phyloP scores from a whole-genome alignment of 164 flowering plant species.

The Umbilicus rupestris region DNA sequence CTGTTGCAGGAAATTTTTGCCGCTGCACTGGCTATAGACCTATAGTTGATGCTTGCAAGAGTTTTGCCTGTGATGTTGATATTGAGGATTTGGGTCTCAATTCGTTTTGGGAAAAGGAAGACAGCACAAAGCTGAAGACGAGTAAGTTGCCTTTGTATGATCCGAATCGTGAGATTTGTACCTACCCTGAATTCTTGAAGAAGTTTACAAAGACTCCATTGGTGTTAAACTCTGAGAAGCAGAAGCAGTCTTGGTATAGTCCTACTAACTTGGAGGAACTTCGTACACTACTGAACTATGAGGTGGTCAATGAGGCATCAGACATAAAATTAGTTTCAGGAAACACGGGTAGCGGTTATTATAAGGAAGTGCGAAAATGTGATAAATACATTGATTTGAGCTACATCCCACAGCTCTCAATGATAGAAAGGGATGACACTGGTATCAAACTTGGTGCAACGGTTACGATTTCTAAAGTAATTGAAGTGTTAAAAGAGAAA shows the following conservation, averaged over 20 bases:
- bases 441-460: slow-evolving; percentile 76
- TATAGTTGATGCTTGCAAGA: slow-evolving; percentile 85
- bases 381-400: slow-evolving; percentile 61
- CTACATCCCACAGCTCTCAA: slow-evolving; percentile 58
- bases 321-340: slow-evolving; percentile 53
- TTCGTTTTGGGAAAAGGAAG: slow-evolving; percentile 55
- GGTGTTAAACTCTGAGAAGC: neutral
- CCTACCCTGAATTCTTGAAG: slow-evolving; percentile 60
- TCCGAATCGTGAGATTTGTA: slow-evolving; percentile 17
- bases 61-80: slow-evolving; percentile 80
- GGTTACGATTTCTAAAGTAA: slow-evolving; percentile 62
- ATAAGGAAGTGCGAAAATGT: slow-evolving; percentile 44
- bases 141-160: slow-evolving; percentile 36
- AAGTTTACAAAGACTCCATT: slow-evolving; percentile 20
- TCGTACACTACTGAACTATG: slow-evolving; percentile 21
- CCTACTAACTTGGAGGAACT: slow-evolving; percentile 57
- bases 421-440: slow-evolving; percentile 29
- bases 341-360: slow-evolving; percentile 69
- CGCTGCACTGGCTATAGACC: slow-evolving; percentile 93
- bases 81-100: slow-evolving; percentile 88
- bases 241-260: slow-evolving; percentile 31
- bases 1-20: slow-evolving; percentile 77
- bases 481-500: slow-evolving; percentile 35
- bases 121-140: slow-evolving; percentile 20
- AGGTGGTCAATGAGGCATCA: slow-evolving; percentile 11